Base-by-base conservation (phyloP, 2,329 filamentous ascomycete genomes). In the Truncatella angustata region DNA sequence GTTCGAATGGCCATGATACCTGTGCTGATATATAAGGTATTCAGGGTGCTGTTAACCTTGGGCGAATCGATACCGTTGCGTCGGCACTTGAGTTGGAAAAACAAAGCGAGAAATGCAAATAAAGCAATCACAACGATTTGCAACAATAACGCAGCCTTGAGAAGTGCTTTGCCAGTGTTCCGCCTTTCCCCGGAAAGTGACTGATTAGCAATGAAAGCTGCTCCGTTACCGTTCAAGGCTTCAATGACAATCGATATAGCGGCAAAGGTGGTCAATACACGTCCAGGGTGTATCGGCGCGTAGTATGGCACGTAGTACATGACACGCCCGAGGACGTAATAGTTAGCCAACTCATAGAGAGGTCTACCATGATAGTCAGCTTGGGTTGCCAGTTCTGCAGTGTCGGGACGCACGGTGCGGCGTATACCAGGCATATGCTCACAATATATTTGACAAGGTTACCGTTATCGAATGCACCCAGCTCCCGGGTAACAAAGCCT, bases 271-370 rank as follows among this genome's bases (percentile, higher is more conserved):
- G 68, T 68, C 26, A 76, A 58, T 21, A 75, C 68, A 16, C 67
- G 65, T 18, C 69, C 66, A 0, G 73, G 73, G 30, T 73, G 67
- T 21, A 76, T 66, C 0, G 81, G 80, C 0, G 80, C 72, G 52
- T 79, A 70, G 58, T 82, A 79, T 0, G 81, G 81, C 7, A 83
- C 72, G 63, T 84, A 84, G 63, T 78, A 79, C 5, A 85, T 69
- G 14, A 82, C 72, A 2, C 80, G 74, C 2, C 76, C 77, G 46
- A 85, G 74, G 42, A 83, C 72, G 56, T 82, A 76, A 62, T 84
- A 84, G 60, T 84, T 82, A 37, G 75, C 73, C 3, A 80, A 72
- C 51, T 81, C 79, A 47, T 82, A 77, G 7, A 84, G 67, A 1
- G 81, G 81, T 16, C 77, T 77, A 39, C 18, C 6, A 20, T 32